Base-by-base conservation (phyloP, 2,329 filamentous ascomycete species). In the Onygenales sp. region DNA sequence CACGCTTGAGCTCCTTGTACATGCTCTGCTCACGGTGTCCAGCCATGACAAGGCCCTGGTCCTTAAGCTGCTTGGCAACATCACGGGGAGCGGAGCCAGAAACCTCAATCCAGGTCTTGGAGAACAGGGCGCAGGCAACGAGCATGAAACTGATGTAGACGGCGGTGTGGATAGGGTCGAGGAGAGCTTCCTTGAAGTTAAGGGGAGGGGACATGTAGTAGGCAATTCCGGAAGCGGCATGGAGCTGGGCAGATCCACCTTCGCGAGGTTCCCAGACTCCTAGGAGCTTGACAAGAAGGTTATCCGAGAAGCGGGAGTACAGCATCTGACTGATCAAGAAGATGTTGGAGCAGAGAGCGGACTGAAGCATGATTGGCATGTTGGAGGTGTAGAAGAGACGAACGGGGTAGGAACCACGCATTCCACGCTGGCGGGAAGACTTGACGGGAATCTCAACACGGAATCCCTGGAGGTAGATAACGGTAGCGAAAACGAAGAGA, bases 341-440 rank as follows among this genome's bases (percentile, higher is more conserved):
- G 76, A 98, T 84, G 81, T 98, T 98, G 81, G 92, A 96, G 62
- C 89, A 95, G 63, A 98, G 84, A 64, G 93, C 93, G 47, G 92
- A 97, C 80, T 98, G 94, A 72, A 98, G 82, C 93, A 98, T 98
- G 77, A 98, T 98, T 70, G 93, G 93, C 94, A 98, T 98, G 86
- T 98, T 98, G 73, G 91, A 96, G 70, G 93, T 98, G 80, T 98
- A 98, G 84, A 98, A 98, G 56, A 98, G 88, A 69, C 94, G 92
- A 73, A 98, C 84, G 66, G 93, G 93, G 83, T 97, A 98, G 42
- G 91, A 95, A 68, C 92, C 94, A 67, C 93, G 92, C 72, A 95
- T 93, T 75, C 93, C 93, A 81, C 93, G 91, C 83, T 98, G 93
- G 77, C 93, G 91, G 65, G 90, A 92, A 57, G 91, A 96, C 85